phyloP scores from a whole-genome alignment of 352 stramenopile genomes.

The Phytopythium vexans region DNA sequence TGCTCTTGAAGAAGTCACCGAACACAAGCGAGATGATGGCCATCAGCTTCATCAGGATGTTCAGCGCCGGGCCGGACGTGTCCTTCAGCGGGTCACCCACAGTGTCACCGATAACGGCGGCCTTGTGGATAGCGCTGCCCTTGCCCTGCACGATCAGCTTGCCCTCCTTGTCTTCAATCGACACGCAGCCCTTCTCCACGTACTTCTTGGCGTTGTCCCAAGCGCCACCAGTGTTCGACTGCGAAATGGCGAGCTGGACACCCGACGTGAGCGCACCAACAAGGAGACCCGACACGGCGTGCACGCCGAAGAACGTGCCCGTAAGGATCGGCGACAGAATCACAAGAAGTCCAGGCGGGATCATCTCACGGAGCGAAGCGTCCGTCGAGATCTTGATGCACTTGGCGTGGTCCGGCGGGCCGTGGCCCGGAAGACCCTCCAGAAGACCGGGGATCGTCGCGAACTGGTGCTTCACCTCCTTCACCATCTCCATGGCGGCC shows the following conservation, averaged over 20 bases:
- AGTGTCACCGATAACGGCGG: slow-evolving; percentile 96
- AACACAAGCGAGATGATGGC: slow-evolving; percentile 99
- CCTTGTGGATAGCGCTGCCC: slow-evolving; percentile 98
- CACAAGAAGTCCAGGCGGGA: slow-evolving; percentile 96
- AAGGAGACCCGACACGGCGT: slow-evolving; percentile 96
- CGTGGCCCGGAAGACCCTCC: slow-evolving; percentile 89
- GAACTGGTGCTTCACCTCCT: slow-evolving; percentile 99
- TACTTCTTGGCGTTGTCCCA: slow-evolving; percentile 99
- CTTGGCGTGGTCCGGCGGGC: slow-evolving; percentile 79
- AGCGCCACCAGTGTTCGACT: slow-evolving; percentile 99
- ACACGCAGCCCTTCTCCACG: slow-evolving; percentile 95
- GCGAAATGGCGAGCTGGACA: slow-evolving; percentile 98
- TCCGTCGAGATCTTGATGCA: slow-evolving; percentile 99
- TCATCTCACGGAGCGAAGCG: slow-evolving; percentile 98
- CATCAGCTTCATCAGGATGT: slow-evolving; percentile 99
- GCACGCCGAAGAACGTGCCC: slow-evolving; percentile 98
- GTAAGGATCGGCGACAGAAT: slow-evolving; percentile 98
- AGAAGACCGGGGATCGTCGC: slow-evolving; percentile 97
- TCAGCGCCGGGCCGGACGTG: slow-evolving; percentile 98
- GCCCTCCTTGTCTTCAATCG: slow-evolving; percentile 89
- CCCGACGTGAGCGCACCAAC: slow-evolving; percentile 94
- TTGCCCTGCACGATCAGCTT: slow-evolving; percentile 92
- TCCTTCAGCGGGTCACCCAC: slow-evolving; percentile 99
- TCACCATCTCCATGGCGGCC: slow-evolving; percentile 99
- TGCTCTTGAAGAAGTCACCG: slow-evolving; percentile 98